phyloP scores from a whole-genome alignment of 1,139 yeast species.

The Saccharomyces pastorianus region DNA sequence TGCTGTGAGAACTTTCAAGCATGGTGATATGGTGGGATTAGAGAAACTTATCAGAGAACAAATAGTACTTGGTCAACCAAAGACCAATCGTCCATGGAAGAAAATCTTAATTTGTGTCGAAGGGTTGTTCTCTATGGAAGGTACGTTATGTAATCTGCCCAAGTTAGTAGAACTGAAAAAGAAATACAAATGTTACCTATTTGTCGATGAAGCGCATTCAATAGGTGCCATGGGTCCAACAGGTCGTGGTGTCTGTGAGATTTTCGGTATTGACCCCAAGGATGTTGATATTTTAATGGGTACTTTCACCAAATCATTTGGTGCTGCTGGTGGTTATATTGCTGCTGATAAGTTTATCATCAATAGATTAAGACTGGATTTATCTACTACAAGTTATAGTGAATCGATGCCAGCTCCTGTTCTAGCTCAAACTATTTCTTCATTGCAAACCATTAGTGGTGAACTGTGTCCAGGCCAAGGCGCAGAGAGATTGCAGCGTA shows the following conservation, averaged over 20 bases:
- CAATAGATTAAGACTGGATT: slow-evolving; percentile 64
- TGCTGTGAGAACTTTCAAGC: slow-evolving; percentile 84
- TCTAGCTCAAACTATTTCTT: slow-evolving; percentile 75
- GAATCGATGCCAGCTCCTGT: slow-evolving; percentile 91
- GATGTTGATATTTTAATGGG: slow-evolving; percentile 91
- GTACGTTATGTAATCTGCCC: slow-evolving; percentile 86
- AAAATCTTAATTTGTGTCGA: slow-evolving; percentile 89
- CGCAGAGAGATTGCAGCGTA: slow-evolving; percentile 76
- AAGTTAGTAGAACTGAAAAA: slow-evolving; percentile 63
- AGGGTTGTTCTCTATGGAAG: slow-evolving; percentile 97
- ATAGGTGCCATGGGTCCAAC: slow-evolving; percentile 94
- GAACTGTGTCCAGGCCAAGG: slow-evolving; percentile 90
- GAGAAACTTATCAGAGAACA: slow-evolving; percentile 78
- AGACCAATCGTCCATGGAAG: slow-evolving; percentile 95
- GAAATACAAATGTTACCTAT: slow-evolving; percentile 81
- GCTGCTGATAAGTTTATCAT: slow-evolving; percentile 65
- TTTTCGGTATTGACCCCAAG: slow-evolving; percentile 69
- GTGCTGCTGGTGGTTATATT: slow-evolving; percentile 97
- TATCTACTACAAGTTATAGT: slow-evolving; percentile 67
- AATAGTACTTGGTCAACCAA: slow-evolving; percentile 94
- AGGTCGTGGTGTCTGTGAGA: slow-evolving; percentile 94
- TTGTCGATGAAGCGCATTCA: slow-evolving; percentile 96
- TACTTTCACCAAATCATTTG: slow-evolving; percentile 92
- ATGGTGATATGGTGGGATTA: slow-evolving; percentile 76
- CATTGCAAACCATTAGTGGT: slow-evolving; percentile 73